phyloP scores from a whole-genome alignment of 1,284 basidiomycete species.

The Erythrobasidium hasegawianum region DNA sequence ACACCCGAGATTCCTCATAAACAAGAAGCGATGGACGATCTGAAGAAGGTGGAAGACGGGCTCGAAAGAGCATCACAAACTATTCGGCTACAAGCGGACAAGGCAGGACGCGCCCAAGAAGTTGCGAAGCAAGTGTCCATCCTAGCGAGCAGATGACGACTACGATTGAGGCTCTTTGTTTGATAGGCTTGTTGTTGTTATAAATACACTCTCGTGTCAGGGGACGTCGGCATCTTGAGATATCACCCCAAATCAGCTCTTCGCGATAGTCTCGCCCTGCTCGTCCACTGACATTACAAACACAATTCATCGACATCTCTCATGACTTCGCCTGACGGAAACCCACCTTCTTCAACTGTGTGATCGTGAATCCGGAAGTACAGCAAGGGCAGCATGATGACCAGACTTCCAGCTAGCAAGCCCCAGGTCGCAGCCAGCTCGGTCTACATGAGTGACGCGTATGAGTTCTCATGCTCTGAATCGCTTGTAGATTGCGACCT shows the following conservation, averaged over 20 bases:
- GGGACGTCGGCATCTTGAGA: no score
- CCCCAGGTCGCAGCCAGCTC: constrained; percentile 40
- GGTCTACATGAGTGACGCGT: constrained; percentile 3
- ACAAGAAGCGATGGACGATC: background rate
- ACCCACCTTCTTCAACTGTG: constrained; percentile 27
- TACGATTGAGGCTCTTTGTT: no score
- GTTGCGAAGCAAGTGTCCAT: background rate
- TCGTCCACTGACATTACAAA: no score
- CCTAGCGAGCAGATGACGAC: background rate
- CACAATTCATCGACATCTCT: background rate
- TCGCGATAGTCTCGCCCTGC: no score
- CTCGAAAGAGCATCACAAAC: background rate
- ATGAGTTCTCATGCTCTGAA: constrained; percentile 23
- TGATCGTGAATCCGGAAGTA: constrained; percentile 35
- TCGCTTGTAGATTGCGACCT: no score
- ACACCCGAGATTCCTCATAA: background rate
- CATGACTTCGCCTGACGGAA: background rate
- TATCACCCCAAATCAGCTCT: no score
- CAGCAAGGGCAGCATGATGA: constrained; percentile 38
- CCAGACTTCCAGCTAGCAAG: constrained; percentile 35
- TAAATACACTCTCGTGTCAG: no score
- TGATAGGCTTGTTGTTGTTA: background rate
- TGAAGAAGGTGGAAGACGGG: background rate
- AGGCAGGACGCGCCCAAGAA: background rate
- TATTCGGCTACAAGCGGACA: background rate